Base-by-base conservation (phyloP, 176 grass and related monocot genomes). In the Luzula sylvatica region DNA sequence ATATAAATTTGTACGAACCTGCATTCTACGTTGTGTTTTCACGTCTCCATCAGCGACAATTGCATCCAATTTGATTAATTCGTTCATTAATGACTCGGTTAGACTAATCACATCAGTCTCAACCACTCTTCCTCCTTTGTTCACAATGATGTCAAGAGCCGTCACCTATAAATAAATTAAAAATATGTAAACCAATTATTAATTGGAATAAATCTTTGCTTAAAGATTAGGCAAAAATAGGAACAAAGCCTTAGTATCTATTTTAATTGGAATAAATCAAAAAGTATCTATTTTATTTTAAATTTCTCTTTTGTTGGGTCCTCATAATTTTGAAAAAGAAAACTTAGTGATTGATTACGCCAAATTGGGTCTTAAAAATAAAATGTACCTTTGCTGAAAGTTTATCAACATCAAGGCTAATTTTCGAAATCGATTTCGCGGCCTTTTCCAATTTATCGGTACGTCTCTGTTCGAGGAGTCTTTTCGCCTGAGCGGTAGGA, bases 51-150 rank as follows among this genome's bases (percentile, higher is more conserved):
- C 93, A 53, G 85, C 81, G 58, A 65, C 68, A 67, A 87, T 51
- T 69, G 68, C 70, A 63, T 98, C 93, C 32, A 98, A 80, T 52
- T 90, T 87, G 55, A 98, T 74, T 8, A 98, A 71, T 67, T 98
- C 81, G 51, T 79, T 98, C 93, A 98, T 98, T 7, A 98, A 70
- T 61, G 67, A 40, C 64, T 90, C 93, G 8, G 79, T 98, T 57
- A 98, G 71, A 14, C 65, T 68, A 3, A 72, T 51, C 60, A 98
- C 78, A 63, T 92, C 86, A 8, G 82, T 65, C 23, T 82, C 93
- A 19, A 77, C 82, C 30, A 92, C 93, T 52, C 38, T 82, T 8
- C 75, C 78, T 58, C 86, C 86, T 72, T 87, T 86, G 61, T 52
- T 75, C 27, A 83, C 82, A 53, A 83, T 74, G 38, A 46, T 39